Evolutionary conservation across 306 rosid genomes (phyloP).

Genomic region (Argentina anserina): DNA sequence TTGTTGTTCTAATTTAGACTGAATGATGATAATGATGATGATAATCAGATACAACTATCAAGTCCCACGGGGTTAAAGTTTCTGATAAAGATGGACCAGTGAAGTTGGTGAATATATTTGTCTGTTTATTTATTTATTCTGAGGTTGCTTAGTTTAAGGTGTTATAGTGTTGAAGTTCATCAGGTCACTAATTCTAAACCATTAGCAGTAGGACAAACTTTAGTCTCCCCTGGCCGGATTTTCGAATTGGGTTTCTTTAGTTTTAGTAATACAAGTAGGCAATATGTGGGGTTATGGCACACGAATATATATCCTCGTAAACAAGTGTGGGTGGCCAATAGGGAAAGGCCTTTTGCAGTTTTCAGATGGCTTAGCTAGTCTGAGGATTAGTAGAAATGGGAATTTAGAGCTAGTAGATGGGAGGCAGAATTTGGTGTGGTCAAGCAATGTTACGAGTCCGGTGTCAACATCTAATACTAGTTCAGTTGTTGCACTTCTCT

Average conservation of each 20-base stretch:
- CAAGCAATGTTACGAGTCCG: too few relatives aligned
- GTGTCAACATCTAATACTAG: too few relatives aligned
- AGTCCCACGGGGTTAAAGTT: too few relatives aligned
- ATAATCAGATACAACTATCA: too few relatives aligned
- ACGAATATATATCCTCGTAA: conserved; percentile 4
- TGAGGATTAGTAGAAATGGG: conserved; percentile 26
- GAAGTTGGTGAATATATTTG: too few relatives aligned
- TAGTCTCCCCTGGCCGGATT: conserved; percentile 16
- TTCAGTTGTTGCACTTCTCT: too few relatives aligned
- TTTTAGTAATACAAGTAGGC: conserved; percentile 24
- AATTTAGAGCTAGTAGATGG: conserved; percentile 38
- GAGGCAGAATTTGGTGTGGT: conserved; percentile 19
- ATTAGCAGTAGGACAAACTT: conserved; percentile 8
- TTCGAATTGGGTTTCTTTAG: conserved; percentile 48
- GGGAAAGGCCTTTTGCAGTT: conserved; percentile 29
- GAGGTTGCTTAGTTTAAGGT: not conserved
- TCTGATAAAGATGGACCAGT: too few relatives aligned
- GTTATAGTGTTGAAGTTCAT: conserved; percentile 12
- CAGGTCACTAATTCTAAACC: conserved; percentile 16
- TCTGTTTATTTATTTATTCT: not conserved
- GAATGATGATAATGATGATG: too few relatives aligned
- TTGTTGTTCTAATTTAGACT: too few relatives aligned
- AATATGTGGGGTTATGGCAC: conserved; percentile 49
- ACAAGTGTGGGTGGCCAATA: conserved; percentile 48
- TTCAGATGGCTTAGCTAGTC: conserved; percentile 21